Base-by-base conservation (phyloP, 83 land plant genomes). In the Picea mariana region DNA sequence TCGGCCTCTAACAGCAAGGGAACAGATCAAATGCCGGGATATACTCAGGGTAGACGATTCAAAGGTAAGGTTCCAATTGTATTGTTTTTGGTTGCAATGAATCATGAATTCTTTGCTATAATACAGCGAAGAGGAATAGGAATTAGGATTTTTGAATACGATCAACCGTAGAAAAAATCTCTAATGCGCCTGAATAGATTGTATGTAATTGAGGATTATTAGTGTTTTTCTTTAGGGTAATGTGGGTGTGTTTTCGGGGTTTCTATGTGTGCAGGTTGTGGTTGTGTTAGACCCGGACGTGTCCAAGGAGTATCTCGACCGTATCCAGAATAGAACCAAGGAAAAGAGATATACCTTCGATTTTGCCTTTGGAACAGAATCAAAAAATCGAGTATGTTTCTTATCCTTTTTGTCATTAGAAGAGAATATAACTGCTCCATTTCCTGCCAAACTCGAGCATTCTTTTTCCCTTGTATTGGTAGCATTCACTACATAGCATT, bases 261-360 rank as follows among this genome's bases (percentile, higher is more conserved):
- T 17, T 49, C 58, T 47, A 78, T 27, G 38, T 60, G 81, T 83
- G 69, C 82, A 96, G 98, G 88, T 89, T 82, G 91, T 96, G 78
- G 78, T 91, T 67, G 93, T 96, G n/a, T 82, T 93, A 84, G 97
- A 94, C 81, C 95, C 98, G 78, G 98, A 96, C 81, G 40, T 86
- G 47, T 88, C 89, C 4, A 95, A 94, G 84, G 93, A 94, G 64
- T 95, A 95, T 73, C 87, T 95, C 34, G 98, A 95, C 38, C 92
- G 91, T 27, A 87, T 93, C 12, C 98, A 95, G 68, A 91, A 94
- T 84, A 86, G 98, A 73, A 92, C 90, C 13, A 94, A 94, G 81
- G 95, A 94, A 82, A 92, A 87, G 75, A 87, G 87, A 81, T 96
- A 92, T 63, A 69, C 84, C 61, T 96, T 94, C 81, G 98, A 96